These are phyloP conservation scores for Pseudogymnoascus sp. DNA, from an alignment of 2,329 filamentous ascomycete genomes.

Conservation along the genomic window DNA sequence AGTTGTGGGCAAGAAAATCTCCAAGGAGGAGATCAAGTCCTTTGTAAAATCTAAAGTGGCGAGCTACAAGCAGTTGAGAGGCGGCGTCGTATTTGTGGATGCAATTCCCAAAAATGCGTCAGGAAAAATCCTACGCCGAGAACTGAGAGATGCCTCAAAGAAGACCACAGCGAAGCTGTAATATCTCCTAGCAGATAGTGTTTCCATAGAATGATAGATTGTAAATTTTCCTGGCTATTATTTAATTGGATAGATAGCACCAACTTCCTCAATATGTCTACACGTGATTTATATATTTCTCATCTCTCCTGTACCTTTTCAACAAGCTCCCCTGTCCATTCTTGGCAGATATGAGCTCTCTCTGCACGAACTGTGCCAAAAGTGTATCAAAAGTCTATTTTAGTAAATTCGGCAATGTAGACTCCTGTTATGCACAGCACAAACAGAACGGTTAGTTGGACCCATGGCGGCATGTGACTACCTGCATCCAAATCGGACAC, in stretches of 20 bases:
- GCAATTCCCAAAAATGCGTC: slow-evolving; percentile 63
- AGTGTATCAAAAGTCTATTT: neutral
- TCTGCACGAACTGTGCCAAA: neutral
- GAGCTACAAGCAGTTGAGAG: slow-evolving; percentile 60
- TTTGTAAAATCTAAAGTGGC: slow-evolving; percentile 55
- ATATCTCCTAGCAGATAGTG: neutral
- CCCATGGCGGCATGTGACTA: neutral
- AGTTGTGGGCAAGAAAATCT: slow-evolving; percentile 31
- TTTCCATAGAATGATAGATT: neutral
- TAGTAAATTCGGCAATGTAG: neutral
- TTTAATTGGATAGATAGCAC: neutral
- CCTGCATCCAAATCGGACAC: neutral
- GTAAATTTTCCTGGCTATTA: neutral
- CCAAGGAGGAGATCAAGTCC: slow-evolving; percentile 46
- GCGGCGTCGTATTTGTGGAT: slow-evolving; percentile 63
- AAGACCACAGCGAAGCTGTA: slow-evolving; percentile 23
- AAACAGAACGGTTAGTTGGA: neutral
- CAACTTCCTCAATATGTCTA: neutral
- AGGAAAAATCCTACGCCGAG: slow-evolving; percentile 44
- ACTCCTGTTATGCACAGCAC: neutral
- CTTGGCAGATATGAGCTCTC: neutral
- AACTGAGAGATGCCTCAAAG: slow-evolving; percentile 34
- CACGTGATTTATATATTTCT: neutral
- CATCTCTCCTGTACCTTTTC: neutral
- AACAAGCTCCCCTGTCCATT: neutral